Base-by-base conservation (phyloP, 2,329 filamentous ascomycete genomes). In the Apiospora sp. region DNA sequence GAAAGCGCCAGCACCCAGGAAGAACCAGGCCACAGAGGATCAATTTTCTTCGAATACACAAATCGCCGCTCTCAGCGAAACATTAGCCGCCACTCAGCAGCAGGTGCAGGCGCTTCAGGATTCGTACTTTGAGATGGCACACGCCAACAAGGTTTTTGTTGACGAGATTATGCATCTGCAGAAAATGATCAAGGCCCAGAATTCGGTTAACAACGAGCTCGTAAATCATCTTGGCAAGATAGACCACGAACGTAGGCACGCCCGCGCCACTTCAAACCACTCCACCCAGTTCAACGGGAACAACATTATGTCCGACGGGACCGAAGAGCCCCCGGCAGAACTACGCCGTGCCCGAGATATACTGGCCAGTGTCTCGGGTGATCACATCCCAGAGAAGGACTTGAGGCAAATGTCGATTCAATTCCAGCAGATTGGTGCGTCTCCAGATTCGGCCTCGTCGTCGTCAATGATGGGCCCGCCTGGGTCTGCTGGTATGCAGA, bases 1-100 rank as follows among this genome's bases (percentile, higher is more conserved):
- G 77, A 99, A 99, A 84, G 96, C 96, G 2, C 96, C 96, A 0
- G 95, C 96, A 1, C 94, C 96, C 3, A 88, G 96, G 76, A 98
- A 98, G 81, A 83, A 87, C 3, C 89, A 90, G 76, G 84, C 85
- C 14, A 81, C 86, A 24, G 92, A 92, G 72, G 95, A 98, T 70
- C 88, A 93, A 67, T 92, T 93, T 72, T 90, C 94, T 34, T 93
- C 94, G 1, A 92, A 92, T 34, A 95, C 97, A 81, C 96, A 98
- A 81, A 92, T 98, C 80, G 93, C 96, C 75, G 89, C 98, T 76
- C 90, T 98, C 78, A 96, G 94, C 81, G 93, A 94, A 78, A 95
- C 97, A 77, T 86, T 98, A 70, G 91, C 94, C 70, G 96, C 95
- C 13, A 97, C 95, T 7, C 94, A 98, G 79, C 94, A 97, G 80